A percentile compares a stretch with the other conserved stretches of the same genome.
Evolutionary conservation across 129 eudicot species (phyloP).

Genomic region (Glebionis coronaria): DNA sequence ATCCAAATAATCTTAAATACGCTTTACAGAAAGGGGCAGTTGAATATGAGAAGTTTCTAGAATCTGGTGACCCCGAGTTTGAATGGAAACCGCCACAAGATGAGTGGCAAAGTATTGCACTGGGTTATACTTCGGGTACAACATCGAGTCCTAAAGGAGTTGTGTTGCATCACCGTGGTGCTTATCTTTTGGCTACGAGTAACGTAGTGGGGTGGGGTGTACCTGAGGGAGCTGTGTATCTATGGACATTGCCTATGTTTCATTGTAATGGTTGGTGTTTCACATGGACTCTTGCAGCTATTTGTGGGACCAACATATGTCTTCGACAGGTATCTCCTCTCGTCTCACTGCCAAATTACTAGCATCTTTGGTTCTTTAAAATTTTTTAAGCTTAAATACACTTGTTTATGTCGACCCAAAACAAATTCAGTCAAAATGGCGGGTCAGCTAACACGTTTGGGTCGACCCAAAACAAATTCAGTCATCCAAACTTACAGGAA

Average conservation of each 20-base stretch:
- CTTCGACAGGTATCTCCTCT: slow-evolving; percentile 61
- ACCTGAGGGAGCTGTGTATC: slow-evolving; percentile 63
- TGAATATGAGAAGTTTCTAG: slow-evolving; percentile 81
- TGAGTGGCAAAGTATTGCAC: slow-evolving; percentile 85
- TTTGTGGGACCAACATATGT: slow-evolving; percentile 82
- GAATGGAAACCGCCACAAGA: slow-evolving; percentile 74
- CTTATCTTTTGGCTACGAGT: slow-evolving; percentile 69
- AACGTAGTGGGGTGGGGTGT: slow-evolving; percentile 56
- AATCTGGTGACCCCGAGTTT: slow-evolving; percentile 63
- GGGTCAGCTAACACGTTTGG: too few species aligned
- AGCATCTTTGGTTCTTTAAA: too few species aligned
- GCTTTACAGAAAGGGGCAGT: slow-evolving; percentile 66
- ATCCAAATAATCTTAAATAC: slow-evolving; percentile 48
- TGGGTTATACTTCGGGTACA: slow-evolving; percentile 96
- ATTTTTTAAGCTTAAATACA: too few species aligned
- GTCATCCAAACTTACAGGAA: too few species aligned
- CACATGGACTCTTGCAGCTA: slow-evolving; percentile 88
- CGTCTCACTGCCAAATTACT: too few species aligned
- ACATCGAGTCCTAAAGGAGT: slow-evolving; percentile 96
- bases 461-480: too few species aligned
- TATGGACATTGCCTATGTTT: slow-evolving; percentile 97
- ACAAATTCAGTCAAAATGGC: too few species aligned
- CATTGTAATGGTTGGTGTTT: slow-evolving; percentile 98
- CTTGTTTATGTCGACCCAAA: too few species aligned
- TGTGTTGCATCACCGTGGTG: slow-evolving; percentile 87